phyloP scores from a whole-genome alignment of 768 basidiomycete species.

The Leccinum fibrillosum region DNA sequence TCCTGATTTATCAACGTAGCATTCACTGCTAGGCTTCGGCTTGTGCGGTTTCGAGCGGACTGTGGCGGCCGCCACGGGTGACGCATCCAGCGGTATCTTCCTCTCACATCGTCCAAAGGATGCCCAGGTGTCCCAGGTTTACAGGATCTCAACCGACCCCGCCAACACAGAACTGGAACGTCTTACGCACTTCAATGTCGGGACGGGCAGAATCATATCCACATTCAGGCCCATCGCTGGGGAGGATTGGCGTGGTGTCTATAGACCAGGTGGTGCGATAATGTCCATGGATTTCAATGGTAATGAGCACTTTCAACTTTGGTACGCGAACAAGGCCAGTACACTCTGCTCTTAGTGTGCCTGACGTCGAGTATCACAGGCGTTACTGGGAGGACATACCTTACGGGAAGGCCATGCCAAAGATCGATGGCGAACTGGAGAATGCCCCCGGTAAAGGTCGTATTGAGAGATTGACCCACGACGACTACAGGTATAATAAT shows the following conservation, averaged over 20 bases:
- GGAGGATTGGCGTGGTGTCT: conserved; percentile 41
- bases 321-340: conserved; percentile 21
- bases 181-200: conserved; percentile 40
- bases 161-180: conserved; percentile 27
- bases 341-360: not conserved
- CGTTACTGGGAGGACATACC: conserved; percentile 42
- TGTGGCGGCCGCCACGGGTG: conserved; percentile 7
- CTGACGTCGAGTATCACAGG: conserved; percentile 18
- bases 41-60: conserved; percentile 28
- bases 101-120: conserved; percentile 38
- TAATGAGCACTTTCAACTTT: conserved; percentile 41
- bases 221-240: conserved; percentile 31
- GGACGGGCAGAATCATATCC: conserved; percentile 35
- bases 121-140: conserved; percentile 38
- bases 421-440: conserved; percentile 36
- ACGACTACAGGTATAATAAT: conserved; percentile 31
- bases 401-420: conserved; percentile 26
- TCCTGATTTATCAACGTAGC: not conserved
- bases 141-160: conserved; percentile 31
- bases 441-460: conserved; percentile 39
- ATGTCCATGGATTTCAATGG: conserved; percentile 41
- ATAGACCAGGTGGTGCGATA: conserved; percentile 35
- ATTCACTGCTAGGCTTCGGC: conserved; percentile 22
- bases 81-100: conserved; percentile 26
- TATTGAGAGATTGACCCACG: conserved; percentile 41